phyloP scores from a whole-genome alignment of 2,329 filamentous ascomycete genomes.

The Aquanectria penicillioides region DNA sequence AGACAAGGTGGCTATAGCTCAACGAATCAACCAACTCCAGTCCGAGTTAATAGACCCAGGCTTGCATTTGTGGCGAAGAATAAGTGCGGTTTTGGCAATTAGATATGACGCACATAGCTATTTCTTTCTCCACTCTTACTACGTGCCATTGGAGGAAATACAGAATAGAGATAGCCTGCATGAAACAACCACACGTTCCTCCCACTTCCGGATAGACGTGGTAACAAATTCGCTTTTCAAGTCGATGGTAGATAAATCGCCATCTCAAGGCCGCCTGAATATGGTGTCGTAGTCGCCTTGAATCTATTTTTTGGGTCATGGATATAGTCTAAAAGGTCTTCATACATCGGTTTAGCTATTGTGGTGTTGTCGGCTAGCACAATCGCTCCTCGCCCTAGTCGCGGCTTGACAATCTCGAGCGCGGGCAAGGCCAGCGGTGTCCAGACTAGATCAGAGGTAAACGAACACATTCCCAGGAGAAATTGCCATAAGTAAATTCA shows the following conservation, averaged over 20 bases:
- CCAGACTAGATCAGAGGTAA: constrained; percentile 58
- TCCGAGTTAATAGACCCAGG: too few species aligned
- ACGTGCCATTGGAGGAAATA: too few species aligned
- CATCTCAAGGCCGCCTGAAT: constrained; percentile 45
- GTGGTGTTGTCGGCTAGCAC: constrained; percentile 62
- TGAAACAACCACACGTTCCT: too few species aligned
- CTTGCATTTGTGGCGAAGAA: too few species aligned
- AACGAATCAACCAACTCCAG: not conserved
- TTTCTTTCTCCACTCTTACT: too few species aligned
- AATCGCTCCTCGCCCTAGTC: constrained; percentile 57
- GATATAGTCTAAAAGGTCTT: constrained; percentile 59
- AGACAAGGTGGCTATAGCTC: not conserved
- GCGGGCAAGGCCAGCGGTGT: constrained; percentile 64
- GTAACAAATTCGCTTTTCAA: constrained; percentile 36
- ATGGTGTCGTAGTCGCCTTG: constrained; percentile 49
- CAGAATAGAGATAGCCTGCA: too few species aligned
- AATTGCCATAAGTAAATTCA: constrained; percentile 27
- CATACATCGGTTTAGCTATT: constrained; percentile 51
- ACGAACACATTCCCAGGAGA: not conserved
- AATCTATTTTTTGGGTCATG: constrained; percentile 59
- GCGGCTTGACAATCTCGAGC: constrained; percentile 58
- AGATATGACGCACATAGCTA: too few species aligned
- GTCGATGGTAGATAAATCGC: constrained; percentile 35
- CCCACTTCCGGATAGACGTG: too few species aligned
- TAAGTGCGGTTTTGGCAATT: too few species aligned